A percentile compares a stretch with the other conserved stretches of the same genome.
Conservation (phyloP, 306 rosid species). For the Vigna angularis region DNA sequence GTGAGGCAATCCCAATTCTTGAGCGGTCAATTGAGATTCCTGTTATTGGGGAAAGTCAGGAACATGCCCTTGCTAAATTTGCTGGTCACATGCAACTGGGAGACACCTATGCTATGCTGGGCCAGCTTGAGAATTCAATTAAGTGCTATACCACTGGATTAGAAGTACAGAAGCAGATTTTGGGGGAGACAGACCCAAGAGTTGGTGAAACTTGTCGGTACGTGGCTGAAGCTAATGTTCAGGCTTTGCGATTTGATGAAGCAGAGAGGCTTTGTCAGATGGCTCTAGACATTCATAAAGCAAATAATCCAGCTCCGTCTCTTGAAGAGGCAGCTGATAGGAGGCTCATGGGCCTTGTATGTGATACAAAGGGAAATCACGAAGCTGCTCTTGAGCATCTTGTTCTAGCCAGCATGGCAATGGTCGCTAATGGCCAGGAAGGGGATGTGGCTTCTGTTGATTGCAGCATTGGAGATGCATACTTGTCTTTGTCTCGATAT, state of each 20-base stretch:
- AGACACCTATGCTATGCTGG: constrained; percentile 95
- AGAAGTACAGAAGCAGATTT: constrained; percentile 80
- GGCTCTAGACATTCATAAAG: constrained; percentile 89
- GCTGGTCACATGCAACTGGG: constrained; percentile 99
- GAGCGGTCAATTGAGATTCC: constrained; percentile 84
- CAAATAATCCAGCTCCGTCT: constrained; percentile 71
- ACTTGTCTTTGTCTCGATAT: constrained; percentile 77
- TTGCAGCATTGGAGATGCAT: constrained; percentile 93
- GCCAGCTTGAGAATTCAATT: constrained; percentile 89
- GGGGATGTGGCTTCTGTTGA: constrained; percentile 90
- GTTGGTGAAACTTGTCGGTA: constrained; percentile 97
- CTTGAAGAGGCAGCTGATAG: constrained; percentile 96
- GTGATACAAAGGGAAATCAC: constrained; percentile 87
- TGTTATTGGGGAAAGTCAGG: constrained; percentile 67
- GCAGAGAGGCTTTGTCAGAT: constrained; percentile 86
- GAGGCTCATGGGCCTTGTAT: constrained; percentile 98
- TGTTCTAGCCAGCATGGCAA: constrained; percentile 93
- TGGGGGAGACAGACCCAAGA: constrained; percentile 89
- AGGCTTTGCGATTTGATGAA: constrained; percentile 86
- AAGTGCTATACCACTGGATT: constrained; percentile 74
- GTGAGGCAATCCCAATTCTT: constrained; percentile 84
- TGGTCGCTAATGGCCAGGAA: constrained; percentile 92
- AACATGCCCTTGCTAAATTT: constrained; percentile 94
- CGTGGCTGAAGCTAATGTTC: constrained; percentile 96
- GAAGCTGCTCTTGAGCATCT: constrained; percentile 97